Evolutionary conservation across 306 rosid species (phyloP).

Genomic region (Canavalia gladiata): DNA sequence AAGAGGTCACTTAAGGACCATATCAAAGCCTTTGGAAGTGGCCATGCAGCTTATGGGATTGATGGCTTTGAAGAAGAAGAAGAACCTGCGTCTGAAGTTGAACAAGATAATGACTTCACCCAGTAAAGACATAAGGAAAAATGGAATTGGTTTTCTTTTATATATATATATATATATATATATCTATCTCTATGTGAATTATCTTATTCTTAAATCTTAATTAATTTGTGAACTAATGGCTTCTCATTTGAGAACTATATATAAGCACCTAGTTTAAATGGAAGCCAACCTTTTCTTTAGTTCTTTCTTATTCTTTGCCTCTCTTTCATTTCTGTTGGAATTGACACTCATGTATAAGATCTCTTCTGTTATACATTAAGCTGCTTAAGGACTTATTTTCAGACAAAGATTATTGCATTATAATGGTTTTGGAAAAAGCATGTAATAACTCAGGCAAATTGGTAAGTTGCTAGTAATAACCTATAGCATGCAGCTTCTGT

Average conservation of each 20-base stretch:
- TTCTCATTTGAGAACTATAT: conserved; percentile 49
- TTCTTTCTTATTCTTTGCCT: background rate
- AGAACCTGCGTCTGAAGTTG: conserved; percentile 88
- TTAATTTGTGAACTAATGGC: conserved; percentile 41
- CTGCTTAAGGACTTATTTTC: conserved; percentile 8
- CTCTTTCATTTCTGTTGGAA: conserved; percentile 18
- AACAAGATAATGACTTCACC: conserved; percentile 73
- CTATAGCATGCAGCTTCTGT: background rate
- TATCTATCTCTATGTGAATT: conserved; percentile 21
- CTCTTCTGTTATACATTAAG: background rate
- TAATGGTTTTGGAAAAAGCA: conserved; percentile 15
- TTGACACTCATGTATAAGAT: background rate
- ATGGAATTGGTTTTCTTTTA: conserved; percentile 6
- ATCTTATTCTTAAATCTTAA: conserved; percentile 19
- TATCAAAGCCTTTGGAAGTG: conserved; percentile 81
- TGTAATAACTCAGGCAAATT: conserved; percentile 5
- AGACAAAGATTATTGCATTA: background rate
- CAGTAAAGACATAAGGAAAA: conserved; percentile 36
- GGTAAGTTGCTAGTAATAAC: background rate
- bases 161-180: background rate
- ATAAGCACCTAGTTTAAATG: conserved; percentile 45
- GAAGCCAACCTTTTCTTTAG: conserved; percentile 35
- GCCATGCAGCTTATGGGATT: conserved; percentile 76
- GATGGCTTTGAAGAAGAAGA: conserved; percentile 81
- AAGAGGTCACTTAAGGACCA: conserved; percentile 88